Percentiles rank a stretch among this genome's conserved stretches.
phyloP scores from a whole-genome alignment of 176 grass and related monocot genomes.

The Avena sativa region DNA sequence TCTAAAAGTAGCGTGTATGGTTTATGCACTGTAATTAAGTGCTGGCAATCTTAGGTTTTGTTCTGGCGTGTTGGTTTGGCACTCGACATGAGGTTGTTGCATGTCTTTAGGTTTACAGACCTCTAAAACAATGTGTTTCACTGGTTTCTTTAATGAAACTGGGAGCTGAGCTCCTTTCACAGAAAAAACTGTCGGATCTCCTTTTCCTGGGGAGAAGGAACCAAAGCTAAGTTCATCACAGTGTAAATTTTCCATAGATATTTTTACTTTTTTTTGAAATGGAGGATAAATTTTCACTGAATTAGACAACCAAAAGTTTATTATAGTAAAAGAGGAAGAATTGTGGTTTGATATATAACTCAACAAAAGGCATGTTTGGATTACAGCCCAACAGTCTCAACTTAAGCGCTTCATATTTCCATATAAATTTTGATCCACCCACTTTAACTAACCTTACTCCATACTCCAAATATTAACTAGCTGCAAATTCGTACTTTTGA shows the following conservation, averaged over 20 bases:
- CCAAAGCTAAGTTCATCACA: not conserved
- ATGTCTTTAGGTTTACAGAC: no score
- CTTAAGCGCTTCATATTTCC: not conserved
- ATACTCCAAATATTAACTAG: not conserved
- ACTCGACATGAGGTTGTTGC: no score
- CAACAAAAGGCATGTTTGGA: not conserved
- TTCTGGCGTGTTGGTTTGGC: no score
- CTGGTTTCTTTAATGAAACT: no score
- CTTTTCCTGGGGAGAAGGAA: not conserved
- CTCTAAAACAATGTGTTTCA: no score
- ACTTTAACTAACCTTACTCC: not conserved
- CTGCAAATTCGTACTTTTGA: not conserved
- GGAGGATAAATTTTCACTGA: not conserved
- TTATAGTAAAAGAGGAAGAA: not conserved
- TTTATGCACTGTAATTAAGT: no score
- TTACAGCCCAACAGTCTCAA: not conserved
- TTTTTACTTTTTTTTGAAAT: not conserved
- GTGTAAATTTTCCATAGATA: not conserved
- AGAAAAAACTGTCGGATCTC: not conserved
- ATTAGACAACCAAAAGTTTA: not conserved
- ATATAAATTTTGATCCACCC: constrained; percentile 7
- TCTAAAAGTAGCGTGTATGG: no score
- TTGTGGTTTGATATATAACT: not conserved
- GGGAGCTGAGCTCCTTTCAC: not conserved
- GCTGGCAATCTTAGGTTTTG: no score